Percentiles rank a stretch among this genome's conserved stretches.
These are phyloP conservation scores for Xylariaceae sp. DNA, from an alignment of 2,329 filamentous ascomycete genomes.

Conservation along the genomic window DNA sequence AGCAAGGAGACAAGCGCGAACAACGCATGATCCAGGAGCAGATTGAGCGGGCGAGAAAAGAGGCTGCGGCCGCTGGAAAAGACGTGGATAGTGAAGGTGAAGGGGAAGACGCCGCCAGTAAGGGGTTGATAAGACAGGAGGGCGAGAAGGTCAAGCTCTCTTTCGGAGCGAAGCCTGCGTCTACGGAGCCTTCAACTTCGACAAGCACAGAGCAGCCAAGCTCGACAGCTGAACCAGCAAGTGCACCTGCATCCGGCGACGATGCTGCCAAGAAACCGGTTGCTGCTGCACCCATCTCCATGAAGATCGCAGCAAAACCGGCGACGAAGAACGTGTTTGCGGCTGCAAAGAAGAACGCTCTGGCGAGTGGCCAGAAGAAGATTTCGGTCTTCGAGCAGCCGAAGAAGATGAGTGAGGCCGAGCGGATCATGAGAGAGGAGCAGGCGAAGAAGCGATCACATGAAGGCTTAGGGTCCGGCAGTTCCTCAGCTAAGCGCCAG, in stretches of 20 bases:
- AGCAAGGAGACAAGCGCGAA: slow-evolving; percentile 86
- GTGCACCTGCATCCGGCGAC: slow-evolving; percentile 1
- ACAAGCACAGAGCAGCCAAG: slow-evolving; percentile 13
- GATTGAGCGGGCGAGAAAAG: slow-evolving; percentile 66
- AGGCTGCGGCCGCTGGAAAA: slow-evolving; percentile 39
- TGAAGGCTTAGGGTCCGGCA: slow-evolving; percentile 42
- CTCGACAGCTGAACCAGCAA: slow-evolving; percentile 7
- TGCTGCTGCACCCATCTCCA: slow-evolving; percentile 45
- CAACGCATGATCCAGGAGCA: slow-evolving; percentile 78
- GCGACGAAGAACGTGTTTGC: slow-evolving; percentile 75
- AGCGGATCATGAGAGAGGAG: slow-evolving; percentile 84
- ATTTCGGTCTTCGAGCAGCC: slow-evolving; percentile 51
- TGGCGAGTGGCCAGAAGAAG: slow-evolving; percentile 59
- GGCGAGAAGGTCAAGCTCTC: slow-evolving; percentile 73
- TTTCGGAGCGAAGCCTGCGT: slow-evolving; percentile 48
- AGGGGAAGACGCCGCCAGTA: slow-evolving; percentile 37
- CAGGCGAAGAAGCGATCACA: slow-evolving; percentile 63
- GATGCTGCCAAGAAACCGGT: slow-evolving; percentile 31
- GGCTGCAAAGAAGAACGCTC: slow-evolving; percentile 62
- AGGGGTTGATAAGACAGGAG: slow-evolving; percentile 54
- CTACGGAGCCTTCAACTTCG: slow-evolving; percentile 21
- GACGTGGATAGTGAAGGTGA: slow-evolving; percentile 35
- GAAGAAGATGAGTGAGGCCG: slow-evolving; percentile 83
- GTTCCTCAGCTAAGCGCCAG: slow-evolving; percentile 48
- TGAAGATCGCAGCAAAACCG: slow-evolving; percentile 61